Percentiles rank a stretch among this genome's conserved stretches.
Conservation (phyloP, 495 filamentous ascomycete species). For the Penicillium simplicissimum region DNA sequence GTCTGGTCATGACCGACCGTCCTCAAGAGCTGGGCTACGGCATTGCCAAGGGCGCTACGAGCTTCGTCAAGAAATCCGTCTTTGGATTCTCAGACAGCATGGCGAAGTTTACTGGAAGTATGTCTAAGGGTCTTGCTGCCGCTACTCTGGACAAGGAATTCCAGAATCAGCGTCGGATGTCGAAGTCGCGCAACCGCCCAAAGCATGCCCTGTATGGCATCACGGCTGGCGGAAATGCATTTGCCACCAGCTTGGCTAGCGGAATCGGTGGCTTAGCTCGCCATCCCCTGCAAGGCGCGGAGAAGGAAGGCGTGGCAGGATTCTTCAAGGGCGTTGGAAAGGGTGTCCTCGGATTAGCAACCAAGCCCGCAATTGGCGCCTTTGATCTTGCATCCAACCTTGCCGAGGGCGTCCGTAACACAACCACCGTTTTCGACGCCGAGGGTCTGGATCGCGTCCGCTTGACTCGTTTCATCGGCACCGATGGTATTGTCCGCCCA, state of each 20-base stretch:
- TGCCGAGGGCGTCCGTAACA: constrained; percentile 95
- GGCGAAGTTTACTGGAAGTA: constrained; percentile 93
- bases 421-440: constrained; percentile 94
- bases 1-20: constrained; percentile 90
- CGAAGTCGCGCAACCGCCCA: constrained; percentile 86
- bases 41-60: constrained; percentile 93
- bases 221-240: constrained; percentile 91
- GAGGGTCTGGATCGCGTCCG: constrained; percentile 93
- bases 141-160: constrained; percentile 98
- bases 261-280: constrained; percentile 90
- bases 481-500: constrained; percentile 90
- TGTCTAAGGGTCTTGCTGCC: constrained; percentile 92
- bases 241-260: constrained; percentile 86
- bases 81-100: constrained; percentile 96
- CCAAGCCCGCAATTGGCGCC: constrained; percentile 94
- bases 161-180: constrained; percentile 92
- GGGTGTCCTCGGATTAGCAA: constrained; percentile 86
- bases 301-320: constrained; percentile 88
- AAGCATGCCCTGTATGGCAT: constrained; percentile 97
- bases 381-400: constrained; percentile 97
- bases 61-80: constrained; percentile 97
- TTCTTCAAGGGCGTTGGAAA: constrained; percentile 98
- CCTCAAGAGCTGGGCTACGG: constrained; percentile 93
- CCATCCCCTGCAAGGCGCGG: constrained; percentile 92
- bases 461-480: constrained; percentile 84